Evolutionary conservation across 2,329 filamentous ascomycete genomes (phyloP).

Genomic region (Diplocarpon rosae): DNA sequence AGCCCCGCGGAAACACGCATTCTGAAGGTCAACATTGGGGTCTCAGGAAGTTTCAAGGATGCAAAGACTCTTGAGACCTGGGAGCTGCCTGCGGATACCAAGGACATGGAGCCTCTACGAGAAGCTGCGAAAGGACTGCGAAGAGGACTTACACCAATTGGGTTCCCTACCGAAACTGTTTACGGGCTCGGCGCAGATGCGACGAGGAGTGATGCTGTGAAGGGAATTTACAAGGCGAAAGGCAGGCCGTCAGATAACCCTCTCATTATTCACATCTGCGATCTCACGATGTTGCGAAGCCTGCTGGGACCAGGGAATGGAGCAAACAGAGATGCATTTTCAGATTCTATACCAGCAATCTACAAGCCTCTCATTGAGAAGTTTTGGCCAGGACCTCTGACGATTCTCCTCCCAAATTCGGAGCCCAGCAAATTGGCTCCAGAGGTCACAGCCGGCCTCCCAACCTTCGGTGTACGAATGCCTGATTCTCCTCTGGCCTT

Average conservation of each 20-base stretch:
- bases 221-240: constrained; percentile 88
- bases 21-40: constrained; percentile 13
- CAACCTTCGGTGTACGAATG: constrained; percentile 84
- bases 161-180: constrained; percentile 95
- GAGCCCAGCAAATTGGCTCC: constrained; percentile 60
- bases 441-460: constrained; percentile 81
- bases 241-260: constrained; percentile 88
- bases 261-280: constrained; percentile 83
- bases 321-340: constrained; percentile 20
- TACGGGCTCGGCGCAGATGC: constrained; percentile 96
- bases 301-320: constrained; percentile 13
- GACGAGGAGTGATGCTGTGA: constrained; percentile 70
- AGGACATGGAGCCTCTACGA: constrained; percentile 13
- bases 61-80: constrained; percentile 20
- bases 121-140: constrained; percentile 23
- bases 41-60: constrained; percentile 21
- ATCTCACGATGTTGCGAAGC: constrained; percentile 37
- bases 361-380: constrained; percentile 67
- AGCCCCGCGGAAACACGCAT: constrained; percentile 15
- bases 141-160: constrained; percentile 50
- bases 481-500: constrained; percentile 76
- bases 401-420: constrained; percentile 75
- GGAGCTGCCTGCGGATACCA: constrained; percentile 15
- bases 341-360: constrained; percentile 23
- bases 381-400: constrained; percentile 94